Conservation (phyloP, 768 basidiomycete species). For the Boletus vermiculosoides region DNA sequence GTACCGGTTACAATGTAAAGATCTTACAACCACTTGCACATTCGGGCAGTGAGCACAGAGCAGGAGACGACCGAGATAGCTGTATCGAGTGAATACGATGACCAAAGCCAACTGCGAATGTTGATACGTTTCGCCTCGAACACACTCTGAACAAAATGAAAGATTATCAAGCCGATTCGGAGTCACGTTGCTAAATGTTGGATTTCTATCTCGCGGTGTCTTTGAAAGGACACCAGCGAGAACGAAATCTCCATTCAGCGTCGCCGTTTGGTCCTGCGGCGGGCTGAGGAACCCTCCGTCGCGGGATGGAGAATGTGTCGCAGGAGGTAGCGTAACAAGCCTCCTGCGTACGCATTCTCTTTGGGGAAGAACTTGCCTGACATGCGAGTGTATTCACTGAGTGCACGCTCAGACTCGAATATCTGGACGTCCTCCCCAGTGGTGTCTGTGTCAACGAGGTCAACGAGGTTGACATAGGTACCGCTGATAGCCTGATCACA, state of each 20-base stretch:
- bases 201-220: slow-evolving; percentile 1
- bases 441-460: slow-evolving; percentile 13
- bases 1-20: background rate
- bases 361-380: slow-evolving; percentile 16
- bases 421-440: slow-evolving; percentile 1
- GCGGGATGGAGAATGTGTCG: slow-evolving; percentile 14
- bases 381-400: slow-evolving; percentile 6
- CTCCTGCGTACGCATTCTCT: slow-evolving; percentile 16
- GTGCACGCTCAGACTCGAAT: slow-evolving; percentile 7
- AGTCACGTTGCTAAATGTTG: background rate
- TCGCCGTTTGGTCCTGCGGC: background rate
- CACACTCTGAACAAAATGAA: background rate
- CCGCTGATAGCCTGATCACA: slow-evolving; percentile 3
- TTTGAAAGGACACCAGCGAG: background rate
- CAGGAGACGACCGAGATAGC: background rate
- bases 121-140: background rate
- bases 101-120: background rate
- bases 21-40: background rate
- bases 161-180: background rate
- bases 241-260: slow-evolving; percentile 16
- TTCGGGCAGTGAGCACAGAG: background rate
- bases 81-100: background rate
- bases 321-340: slow-evolving; percentile 12
- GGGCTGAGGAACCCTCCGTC: background rate
- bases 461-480: slow-evolving; percentile 15